Evolutionary conservation across 2,329 filamentous ascomycete genomes (phyloP).

Genomic region (Exutisphaerella laricina): DNA sequence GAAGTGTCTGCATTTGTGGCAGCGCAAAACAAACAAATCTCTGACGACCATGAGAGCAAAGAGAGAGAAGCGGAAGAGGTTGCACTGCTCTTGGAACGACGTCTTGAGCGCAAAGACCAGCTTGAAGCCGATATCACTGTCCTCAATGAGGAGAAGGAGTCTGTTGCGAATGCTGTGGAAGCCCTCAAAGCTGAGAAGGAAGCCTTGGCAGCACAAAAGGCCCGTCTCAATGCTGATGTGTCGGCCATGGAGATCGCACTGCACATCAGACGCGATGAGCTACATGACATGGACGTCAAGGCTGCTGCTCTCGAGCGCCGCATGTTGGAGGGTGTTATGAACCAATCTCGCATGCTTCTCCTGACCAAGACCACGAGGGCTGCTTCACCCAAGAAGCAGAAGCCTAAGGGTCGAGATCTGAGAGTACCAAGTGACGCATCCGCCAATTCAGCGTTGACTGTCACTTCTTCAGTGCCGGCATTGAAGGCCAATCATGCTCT

Average conservation of each 20-base stretch:
- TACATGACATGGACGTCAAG: constrained; percentile 82
- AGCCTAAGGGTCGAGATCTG: constrained; percentile 35
- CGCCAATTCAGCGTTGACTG: constrained; percentile 42
- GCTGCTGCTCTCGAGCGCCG: constrained; percentile 85
- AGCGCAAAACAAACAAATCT: constrained; percentile 66
- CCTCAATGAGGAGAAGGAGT: constrained; percentile 44
- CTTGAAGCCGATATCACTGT: constrained; percentile 44
- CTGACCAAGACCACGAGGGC: constrained; percentile 57
- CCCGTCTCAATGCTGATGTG: constrained; percentile 74
- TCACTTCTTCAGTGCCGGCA: constrained; percentile 29
- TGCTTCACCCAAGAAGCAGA: constrained; percentile 38
- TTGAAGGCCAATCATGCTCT: constrained; percentile 32
- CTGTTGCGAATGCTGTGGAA: constrained; percentile 49
- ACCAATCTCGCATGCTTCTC: constrained; percentile 87
- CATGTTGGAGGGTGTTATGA: constrained; percentile 91
- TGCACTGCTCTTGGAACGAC: constrained; percentile 71
- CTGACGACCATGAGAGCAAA: constrained; percentile 70
- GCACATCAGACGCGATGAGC: constrained; percentile 80
- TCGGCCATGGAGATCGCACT: constrained; percentile 88
- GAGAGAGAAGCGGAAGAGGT: constrained; percentile 77
- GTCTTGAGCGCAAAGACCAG: constrained; percentile 60
- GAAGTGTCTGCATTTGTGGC: constrained; percentile 80
- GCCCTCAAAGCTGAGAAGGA: constrained; percentile 65
- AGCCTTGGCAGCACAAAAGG: constrained; percentile 69
- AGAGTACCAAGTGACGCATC: constrained; percentile 37